Base-by-base conservation (phyloP, 257 asterid genomes). In the Solanum clarkiae region DNA sequence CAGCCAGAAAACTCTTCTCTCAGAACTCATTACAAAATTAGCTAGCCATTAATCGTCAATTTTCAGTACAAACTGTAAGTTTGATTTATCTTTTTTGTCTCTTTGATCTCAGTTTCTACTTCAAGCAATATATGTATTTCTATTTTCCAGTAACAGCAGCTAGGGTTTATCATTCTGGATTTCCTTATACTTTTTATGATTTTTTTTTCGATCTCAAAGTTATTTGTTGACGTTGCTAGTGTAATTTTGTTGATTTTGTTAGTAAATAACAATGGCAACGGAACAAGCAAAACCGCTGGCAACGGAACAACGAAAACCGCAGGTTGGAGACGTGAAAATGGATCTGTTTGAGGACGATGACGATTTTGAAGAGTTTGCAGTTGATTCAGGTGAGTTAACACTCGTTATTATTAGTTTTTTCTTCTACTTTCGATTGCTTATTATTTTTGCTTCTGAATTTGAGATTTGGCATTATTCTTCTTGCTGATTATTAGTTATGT, bases 281-380 rank as follows among this genome's bases (percentile, higher is more conserved):
- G 98, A 93, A 83, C 94, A 91, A 86, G 91, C 94, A 62, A 93
- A 91, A 87, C 86, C 92, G 36, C 36, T 32, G 20, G 93, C 91
- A 57, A 71, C 92, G 36, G 36, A 32, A 32, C 36, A 32, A 32
- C 36, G 36, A 32, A 32, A 32, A 3, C 36, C 36, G 36, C 36
- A 32, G 36, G 36, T 32, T 10, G 97, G 92, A 84, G 95, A 93
- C 75, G 92, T 90, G 9, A 94, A 95, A 85, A 87, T 94, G 80
- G 97, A 95, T 90, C 91, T 94, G 11, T 95, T 94, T 84, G 97
- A 95, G 86, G 98, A 95, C 36, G 97, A 95, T 80, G 98, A 95
- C 82, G 98, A 94, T 84, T 95, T 93, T 44, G 98, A 95, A 89
- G 98, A 95, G 92, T 95, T 95, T 59, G 96, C 84, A 81, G 91